phyloP scores from a whole-genome alignment of 139 green algal genomes.

The Diplosphaera chodatii region DNA sequence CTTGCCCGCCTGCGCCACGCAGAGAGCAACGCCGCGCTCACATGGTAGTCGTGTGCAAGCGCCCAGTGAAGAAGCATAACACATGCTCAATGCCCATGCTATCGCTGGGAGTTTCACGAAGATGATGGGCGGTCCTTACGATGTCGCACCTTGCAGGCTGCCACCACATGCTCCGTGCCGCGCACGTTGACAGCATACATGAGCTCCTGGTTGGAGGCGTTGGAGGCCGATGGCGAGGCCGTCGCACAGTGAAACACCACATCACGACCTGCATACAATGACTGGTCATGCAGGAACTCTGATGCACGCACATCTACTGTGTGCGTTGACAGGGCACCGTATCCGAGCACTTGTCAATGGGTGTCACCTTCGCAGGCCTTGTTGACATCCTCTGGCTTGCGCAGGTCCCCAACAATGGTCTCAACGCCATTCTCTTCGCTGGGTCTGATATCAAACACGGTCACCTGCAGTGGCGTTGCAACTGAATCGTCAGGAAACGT shows the following conservation, averaged over 20 bases:
- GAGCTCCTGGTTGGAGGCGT: constrained; percentile 65
- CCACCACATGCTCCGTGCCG: constrained; percentile 73
- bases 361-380: constrained; percentile 24
- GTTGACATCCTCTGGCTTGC: constrained; percentile 37
- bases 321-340: too few species aligned
- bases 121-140: neutral
- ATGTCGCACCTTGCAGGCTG: constrained; percentile 42
- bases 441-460: constrained; percentile 68
- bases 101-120: too few species aligned
- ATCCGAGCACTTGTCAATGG: neutral
- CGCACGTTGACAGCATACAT: constrained; percentile 84
- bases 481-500: too few species aligned
- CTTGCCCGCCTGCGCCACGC: constrained; percentile 21
- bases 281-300: too few species aligned
- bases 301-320: too few species aligned
- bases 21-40: too few species aligned
- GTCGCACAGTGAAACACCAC: constrained; percentile 86
- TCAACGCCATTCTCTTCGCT: constrained; percentile 19
- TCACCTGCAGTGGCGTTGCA: constrained; percentile 32
- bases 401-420: constrained; percentile 53
- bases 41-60: too few species aligned
- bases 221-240: constrained; percentile 63
- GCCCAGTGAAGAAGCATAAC: too few species aligned
- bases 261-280: constrained; percentile 35
- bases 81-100: too few species aligned